These are phyloP conservation scores for Malbranchea zuffiana DNA, from an alignment of 2,329 filamentous ascomycete genomes.

Conservation along the genomic window DNA sequence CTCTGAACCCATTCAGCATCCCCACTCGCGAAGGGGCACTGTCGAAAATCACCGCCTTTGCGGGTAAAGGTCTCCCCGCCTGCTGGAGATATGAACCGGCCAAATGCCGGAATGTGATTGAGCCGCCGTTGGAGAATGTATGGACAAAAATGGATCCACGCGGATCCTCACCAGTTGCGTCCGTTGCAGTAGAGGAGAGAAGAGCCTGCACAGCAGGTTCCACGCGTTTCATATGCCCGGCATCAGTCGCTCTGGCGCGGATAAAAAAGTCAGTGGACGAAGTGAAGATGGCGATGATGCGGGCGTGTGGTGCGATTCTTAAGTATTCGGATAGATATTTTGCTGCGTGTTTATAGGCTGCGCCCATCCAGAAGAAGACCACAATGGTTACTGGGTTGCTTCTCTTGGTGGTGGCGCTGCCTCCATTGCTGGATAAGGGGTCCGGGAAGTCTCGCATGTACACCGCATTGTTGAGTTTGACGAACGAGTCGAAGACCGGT, in stretches of 20 bases:
- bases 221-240: slow-evolving; percentile 21
- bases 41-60: slow-evolving; percentile 37
- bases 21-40: slow-evolving; percentile 34
- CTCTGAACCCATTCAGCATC: slow-evolving; percentile 20
- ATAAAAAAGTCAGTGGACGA: slow-evolving; percentile 27
- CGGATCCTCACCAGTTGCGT: not conserved
- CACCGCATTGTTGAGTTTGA: slow-evolving; percentile 28
- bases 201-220: slow-evolving; percentile 29
- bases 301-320: slow-evolving; percentile 33
- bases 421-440: too few relatives aligned
- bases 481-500: slow-evolving; percentile 19
- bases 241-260: slow-evolving; percentile 15
- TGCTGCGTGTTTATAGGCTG: slow-evolving; percentile 31
- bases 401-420: slow-evolving; percentile 9
- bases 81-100: slow-evolving; percentile 28
- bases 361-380: slow-evolving; percentile 42
- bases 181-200: slow-evolving; percentile 17
- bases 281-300: slow-evolving; percentile 35
- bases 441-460: slow-evolving; percentile 26
- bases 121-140: slow-evolving; percentile 43
- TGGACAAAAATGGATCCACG: slow-evolving; percentile 32
- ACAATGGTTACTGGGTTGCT: slow-evolving; percentile 27
- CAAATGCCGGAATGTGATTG: slow-evolving; percentile 30
- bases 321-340: slow-evolving; percentile 41
- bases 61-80: slow-evolving; percentile 27